Evolutionary conservation across 1,284 basidiomycete species (phyloP), one percentile per base, ranked within the genome.

Genomic region (Cutaneotrichosporon sp.): DNA sequence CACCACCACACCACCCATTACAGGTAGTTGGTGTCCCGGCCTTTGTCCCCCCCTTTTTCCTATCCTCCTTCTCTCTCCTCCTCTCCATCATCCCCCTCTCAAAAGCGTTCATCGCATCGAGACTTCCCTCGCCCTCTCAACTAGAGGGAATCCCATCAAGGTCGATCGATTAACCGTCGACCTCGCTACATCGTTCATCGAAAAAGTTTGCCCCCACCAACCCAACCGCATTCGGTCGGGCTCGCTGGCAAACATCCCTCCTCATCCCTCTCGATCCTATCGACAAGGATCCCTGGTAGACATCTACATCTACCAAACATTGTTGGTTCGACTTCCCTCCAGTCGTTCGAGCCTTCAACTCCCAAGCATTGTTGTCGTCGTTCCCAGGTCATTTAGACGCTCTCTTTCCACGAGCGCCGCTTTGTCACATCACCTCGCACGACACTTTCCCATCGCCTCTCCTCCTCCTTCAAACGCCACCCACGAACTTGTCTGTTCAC

Each of bases 71-170:
- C 27, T 42, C 33, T 10, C 34, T 18, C n/a, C 9, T 27, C 36
- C 45, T 27, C 52, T 27, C 25, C 2, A 27, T 36, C 51, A 10
- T 25, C n/a, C 25, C 45, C 25, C 14, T 46, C 45, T 46, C 24
- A 60, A 60, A 60, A 60, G 59, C 59, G 59, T 60, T 55, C 29
- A 47, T 38, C 59, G 59, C 59, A 56, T 5, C 11, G 22, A 20
- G 47, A 50, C 47, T 27, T 25, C 11, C 22, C 45, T 22, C 43
- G 2, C 34, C 53, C 31, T 29, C 38, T 4, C 58, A 46, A 43
- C 53, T 20, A 47, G 59, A 38, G 47, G 46, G 36, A 49, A 42
- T 25, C 27, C 24, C 18, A n/a, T n/a, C n/a, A 13, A 50, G 36
- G 46, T 33, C 46, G 53, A 50, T 43, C 27, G 42, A 55, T 14